These are phyloP conservation scores for Ascochyta lentis DNA, from an alignment of 2,329 filamentous ascomycete species.

Conservation along the genomic window DNA sequence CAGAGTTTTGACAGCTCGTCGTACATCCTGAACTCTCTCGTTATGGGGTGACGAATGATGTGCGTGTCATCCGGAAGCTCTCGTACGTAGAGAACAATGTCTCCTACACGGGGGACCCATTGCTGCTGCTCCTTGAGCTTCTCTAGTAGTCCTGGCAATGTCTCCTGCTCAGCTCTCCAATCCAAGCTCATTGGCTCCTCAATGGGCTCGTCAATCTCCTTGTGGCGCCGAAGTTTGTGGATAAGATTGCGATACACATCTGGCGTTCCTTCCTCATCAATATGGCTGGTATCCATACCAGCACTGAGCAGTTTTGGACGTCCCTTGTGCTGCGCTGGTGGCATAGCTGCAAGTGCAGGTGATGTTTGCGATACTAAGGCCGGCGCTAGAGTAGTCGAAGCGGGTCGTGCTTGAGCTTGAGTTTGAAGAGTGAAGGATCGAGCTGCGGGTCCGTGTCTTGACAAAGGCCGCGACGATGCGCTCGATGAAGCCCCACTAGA, in stretches of 20 bases:
- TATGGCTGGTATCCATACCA: conserved; percentile 31
- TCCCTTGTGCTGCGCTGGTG: conserved; percentile 18
- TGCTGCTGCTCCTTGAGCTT: conserved; percentile 54
- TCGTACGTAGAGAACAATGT: conserved; percentile 62
- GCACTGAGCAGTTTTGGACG: conserved; percentile 26
- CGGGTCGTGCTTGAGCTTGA: neutral
- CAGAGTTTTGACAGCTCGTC: conserved; percentile 31
- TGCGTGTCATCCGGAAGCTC: conserved; percentile 36
- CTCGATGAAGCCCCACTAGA: conserved; percentile 17
- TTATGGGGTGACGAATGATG: conserved; percentile 37
- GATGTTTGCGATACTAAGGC: neutral
- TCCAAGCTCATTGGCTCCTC: conserved; percentile 61
- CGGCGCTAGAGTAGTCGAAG: neutral
- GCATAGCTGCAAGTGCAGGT: neutral
- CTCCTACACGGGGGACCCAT: conserved; percentile 62
- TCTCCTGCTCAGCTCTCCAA: conserved; percentile 60
- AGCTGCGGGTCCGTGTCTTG: neutral
- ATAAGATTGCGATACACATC: conserved; percentile 61
- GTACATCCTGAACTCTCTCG: conserved; percentile 34
- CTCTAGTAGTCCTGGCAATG: conserved; percentile 52
- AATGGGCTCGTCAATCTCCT: conserved; percentile 54
- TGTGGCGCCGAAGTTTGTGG: conserved; percentile 54
- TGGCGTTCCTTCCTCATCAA: conserved; percentile 61
- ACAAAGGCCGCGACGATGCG: neutral
- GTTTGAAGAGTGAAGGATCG: neutral